Base-by-base conservation (phyloP, 176 grass and related monocot genomes). In the Ensete ventricosum region DNA sequence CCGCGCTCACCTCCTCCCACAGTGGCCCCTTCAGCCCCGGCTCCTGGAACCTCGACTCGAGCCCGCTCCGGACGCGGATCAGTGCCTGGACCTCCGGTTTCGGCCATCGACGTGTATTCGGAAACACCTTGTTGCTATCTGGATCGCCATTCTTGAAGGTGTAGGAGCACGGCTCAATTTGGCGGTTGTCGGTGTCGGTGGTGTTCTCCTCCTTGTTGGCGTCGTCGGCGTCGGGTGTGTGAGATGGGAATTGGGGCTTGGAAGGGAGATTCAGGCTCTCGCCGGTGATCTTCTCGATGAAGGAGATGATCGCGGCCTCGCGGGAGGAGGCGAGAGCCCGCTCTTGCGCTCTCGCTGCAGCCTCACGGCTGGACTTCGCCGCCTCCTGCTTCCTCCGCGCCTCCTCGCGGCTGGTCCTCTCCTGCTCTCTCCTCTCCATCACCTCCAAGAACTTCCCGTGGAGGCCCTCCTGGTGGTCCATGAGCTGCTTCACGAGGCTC, bases 1-100 rank as follows among this genome's bases (percentile, higher is more conserved):
- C 82, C 69, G 66, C 9, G 85, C 93, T 96, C 65, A 96, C 90
- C 85, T 96, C 93, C 74, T 96, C 93, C 93, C 93, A 96, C 8
- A 96, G 87, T 22, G 90, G 90, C 24, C 83, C 93, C 79, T 96
- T 96, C 52, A 96, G 86, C 19, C 93, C 93, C 0, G 93, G 90
- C 75, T 90, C 89, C 85, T 85, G 93, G 85, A 96, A 96, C 62
- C 90, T 77, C 16, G 73, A 70, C 25, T 96, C 93, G 22, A 96
- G 85, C 66, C 85, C 85, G 3, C 83, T 87, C 9, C 93, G 85
- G 23, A 96, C 87, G 23, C 87, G 71, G 75, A 96, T 96, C 52
- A 96, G 81, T 10, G 76, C 87, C 74, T 96, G 83, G 54, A 96
- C 93, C 85, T 96, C 93, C 14, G 83, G 68, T 79, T 88, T 96